phyloP scores from a whole-genome alignment of 805 yeast species.

The Cyberlindnera lachancei region DNA sequence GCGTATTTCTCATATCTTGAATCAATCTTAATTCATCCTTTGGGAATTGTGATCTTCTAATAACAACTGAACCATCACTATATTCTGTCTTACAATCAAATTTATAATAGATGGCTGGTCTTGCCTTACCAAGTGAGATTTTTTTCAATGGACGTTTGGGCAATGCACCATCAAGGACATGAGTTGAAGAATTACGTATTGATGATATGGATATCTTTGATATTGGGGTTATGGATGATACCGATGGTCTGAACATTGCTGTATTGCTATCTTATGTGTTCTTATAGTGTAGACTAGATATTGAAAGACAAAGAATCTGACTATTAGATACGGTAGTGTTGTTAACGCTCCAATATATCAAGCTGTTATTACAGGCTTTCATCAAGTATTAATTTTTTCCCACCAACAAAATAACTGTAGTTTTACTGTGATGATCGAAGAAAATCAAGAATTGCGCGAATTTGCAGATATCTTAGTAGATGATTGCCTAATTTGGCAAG shows the following conservation, averaged over 20 bases:
- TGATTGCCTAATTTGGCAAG: not conserved
- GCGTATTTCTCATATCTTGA: conserved; percentile 80
- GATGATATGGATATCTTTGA: not conserved
- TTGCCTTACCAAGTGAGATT: conserved; percentile 72
- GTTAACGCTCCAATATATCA: too few species aligned
- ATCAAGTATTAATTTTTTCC: too few species aligned
- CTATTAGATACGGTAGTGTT: too few species aligned
- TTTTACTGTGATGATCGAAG: too few species aligned
- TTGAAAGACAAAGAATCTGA: too few species aligned
- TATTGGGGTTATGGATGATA: not conserved
- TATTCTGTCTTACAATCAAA: conserved; percentile 86
- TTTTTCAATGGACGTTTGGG: conserved; percentile 57
- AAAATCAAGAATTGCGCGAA: not conserved
- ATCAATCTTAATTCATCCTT: conserved; percentile 79
- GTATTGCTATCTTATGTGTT: too few species aligned
- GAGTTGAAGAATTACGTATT: conserved; percentile 11
- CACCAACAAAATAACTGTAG: too few species aligned
- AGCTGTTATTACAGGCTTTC: too few species aligned
- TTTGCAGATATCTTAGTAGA: not conserved
- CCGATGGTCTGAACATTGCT: not conserved
- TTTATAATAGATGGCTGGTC: conserved; percentile 90
- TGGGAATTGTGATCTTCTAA: conserved; percentile 81
- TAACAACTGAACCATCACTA: conserved; percentile 88
- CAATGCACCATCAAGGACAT: conserved; percentile 20
- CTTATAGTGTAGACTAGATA: too few species aligned